A percentile compares a stretch with the other conserved stretches of the same genome.
Evolutionary conservation across 352 stramenopile species (phyloP).

Genomic region (Pythium guiyangense): DNA sequence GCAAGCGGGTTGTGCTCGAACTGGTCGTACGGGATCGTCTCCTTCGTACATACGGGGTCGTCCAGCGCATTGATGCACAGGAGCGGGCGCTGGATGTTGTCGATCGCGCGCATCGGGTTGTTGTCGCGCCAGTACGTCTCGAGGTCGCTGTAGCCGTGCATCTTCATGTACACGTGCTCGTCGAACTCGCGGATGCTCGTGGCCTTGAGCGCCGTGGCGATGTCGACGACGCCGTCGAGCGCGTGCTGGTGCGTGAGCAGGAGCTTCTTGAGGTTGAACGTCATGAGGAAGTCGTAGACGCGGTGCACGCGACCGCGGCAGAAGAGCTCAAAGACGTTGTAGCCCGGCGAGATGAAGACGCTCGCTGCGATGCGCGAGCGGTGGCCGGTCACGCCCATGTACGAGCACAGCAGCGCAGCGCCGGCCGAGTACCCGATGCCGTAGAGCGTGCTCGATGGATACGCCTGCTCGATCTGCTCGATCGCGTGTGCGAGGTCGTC

Average conservation of each 20-base stretch:
- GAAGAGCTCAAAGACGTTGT: conserved; percentile 76
- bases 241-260: conserved; percentile 42
- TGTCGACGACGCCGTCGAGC: conserved; percentile 41
- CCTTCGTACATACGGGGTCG: conserved; percentile 71
- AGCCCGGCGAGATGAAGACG: conserved; percentile 72
- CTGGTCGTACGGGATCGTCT: conserved; percentile 59
- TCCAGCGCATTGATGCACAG: conserved; percentile 76
- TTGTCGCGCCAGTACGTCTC: conserved; percentile 69
- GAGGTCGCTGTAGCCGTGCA: conserved; percentile 66
- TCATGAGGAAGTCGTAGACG: conserved; percentile 80
- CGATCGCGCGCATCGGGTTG: conserved; percentile 66
- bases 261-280: conserved; percentile 65
- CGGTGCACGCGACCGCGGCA: conserved; percentile 55
- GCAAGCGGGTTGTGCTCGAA: conserved; percentile 44
- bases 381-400: conserved; percentile 58
- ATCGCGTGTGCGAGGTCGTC: conserved; percentile 56
- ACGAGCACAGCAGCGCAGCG: conserved; percentile 64
- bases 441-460: conserved; percentile 44
- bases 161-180: conserved; percentile 73
- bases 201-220: conserved; percentile 36
- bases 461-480: conserved; percentile 35
- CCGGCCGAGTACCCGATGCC: conserved; percentile 74
- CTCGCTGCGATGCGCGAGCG: conserved; percentile 45
- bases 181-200: conserved; percentile 69
- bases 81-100: conserved; percentile 49